Evolutionary conservation across 495 filamentous ascomycete species (phyloP), one percentile per base, ranked within the genome.

Genomic region (Trypethelium eluteriae): DNA sequence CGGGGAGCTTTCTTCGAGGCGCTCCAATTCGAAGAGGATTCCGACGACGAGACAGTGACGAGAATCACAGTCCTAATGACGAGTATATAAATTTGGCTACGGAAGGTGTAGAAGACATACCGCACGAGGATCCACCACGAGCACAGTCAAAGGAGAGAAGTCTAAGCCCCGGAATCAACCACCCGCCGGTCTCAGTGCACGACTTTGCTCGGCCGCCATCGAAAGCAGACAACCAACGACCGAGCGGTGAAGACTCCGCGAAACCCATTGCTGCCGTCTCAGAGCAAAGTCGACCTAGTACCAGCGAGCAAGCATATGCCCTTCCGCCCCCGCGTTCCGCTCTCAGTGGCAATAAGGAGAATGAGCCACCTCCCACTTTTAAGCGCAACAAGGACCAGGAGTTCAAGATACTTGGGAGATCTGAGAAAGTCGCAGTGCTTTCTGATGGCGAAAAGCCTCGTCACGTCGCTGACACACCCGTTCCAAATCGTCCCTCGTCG

Each of bases 291-390:
- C 62, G n/a, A 25, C 32, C 62, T 2, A 63, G 62, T 41, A 5
- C 7, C 3, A 63, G 10, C 36, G 5, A 56, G 53, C 50, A 64
- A 62, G 62, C 47, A n/a, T 38, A 62, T n/a, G 71, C 64, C 50
- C 39, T 39, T 9, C 65, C 68, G 47, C 63, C 61, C 41, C 64
- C 62, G 6, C 69, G 69, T 44, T 59, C 53, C 12, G 64, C 39
- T 0, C 65, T 67, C 9, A 68, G 68, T 7, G 67, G 72, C 14
- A 89, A 93, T 74, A 88, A 95, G 73, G 91, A 95, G 73, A 95
- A 94, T 74, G 88, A 92, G 63, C 85, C 85, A 9, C 90, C 88
- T 9, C 84, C 88, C 32, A 88, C 88, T 0, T 91, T 91, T 80
- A 90, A 85, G 71, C 82, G 87, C 34, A 82, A 83, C 62, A 89